These are phyloP conservation scores for Pythium biforme DNA, from an alignment of 352 stramenopile species.

Conservation along the genomic window DNA sequence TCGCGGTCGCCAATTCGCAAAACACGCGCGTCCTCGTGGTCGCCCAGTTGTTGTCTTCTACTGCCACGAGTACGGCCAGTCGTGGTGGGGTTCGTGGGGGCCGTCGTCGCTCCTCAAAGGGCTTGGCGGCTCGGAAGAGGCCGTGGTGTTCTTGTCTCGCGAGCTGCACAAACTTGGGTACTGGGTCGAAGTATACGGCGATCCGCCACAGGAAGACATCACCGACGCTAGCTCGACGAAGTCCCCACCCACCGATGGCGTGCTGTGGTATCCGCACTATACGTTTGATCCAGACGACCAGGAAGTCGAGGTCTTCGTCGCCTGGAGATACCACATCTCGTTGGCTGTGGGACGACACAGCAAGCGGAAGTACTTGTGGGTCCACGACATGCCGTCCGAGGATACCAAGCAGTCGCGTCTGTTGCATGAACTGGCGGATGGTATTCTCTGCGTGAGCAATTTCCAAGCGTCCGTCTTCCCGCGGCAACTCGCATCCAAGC, in stretches of 20 bases:
- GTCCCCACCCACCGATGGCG: slow-evolving; percentile 25
- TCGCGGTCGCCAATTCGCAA: slow-evolving; percentile 28
- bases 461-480: slow-evolving; percentile 75
- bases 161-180: slow-evolving; percentile 82
- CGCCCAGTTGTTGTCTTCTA: slow-evolving; percentile 75
- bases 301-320: slow-evolving; percentile 85
- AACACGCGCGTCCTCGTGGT: slow-evolving; percentile 29
- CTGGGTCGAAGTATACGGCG: slow-evolving; percentile 85
- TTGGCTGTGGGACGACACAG: slow-evolving; percentile 46
- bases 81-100: slow-evolving; percentile 89
- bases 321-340: slow-evolving; percentile 90
- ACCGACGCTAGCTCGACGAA: slow-evolving; percentile 30
- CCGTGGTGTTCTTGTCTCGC: slow-evolving; percentile 83
- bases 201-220: slow-evolving; percentile 44
- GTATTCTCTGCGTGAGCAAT: slow-evolving; percentile 78
- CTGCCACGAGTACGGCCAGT: slow-evolving; percentile 91
- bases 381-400: slow-evolving; percentile 70
- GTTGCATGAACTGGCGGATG: slow-evolving; percentile 36
- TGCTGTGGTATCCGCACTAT: slow-evolving; percentile 75
- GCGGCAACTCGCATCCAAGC: slow-evolving; percentile 36
- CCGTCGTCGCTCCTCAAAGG: slow-evolving; percentile 66
- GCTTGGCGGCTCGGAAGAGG: slow-evolving; percentile 90
- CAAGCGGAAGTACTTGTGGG: slow-evolving; percentile 63
- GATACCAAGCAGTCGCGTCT: slow-evolving; percentile 41
- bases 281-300: slow-evolving; percentile 60